phyloP scores from a whole-genome alignment of 2,329 filamentous ascomycete species.

The Exophiala oligosperma region DNA sequence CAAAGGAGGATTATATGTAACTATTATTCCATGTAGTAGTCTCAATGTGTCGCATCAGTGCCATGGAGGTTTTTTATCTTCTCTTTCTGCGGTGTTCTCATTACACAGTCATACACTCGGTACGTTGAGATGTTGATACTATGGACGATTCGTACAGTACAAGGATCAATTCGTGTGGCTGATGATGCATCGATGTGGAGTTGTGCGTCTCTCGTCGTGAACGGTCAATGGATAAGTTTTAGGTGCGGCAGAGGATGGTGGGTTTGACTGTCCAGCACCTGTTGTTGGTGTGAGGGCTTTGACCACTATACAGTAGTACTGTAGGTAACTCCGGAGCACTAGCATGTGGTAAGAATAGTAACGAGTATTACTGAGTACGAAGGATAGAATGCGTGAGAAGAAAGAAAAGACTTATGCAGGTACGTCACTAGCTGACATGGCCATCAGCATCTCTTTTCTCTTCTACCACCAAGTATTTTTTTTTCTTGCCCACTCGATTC shows the following conservation, averaged over 20 bases:
- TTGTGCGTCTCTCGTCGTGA: not conserved
- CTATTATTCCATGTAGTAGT: no score
- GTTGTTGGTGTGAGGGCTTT: no score
- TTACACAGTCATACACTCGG: not conserved
- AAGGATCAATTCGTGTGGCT: not conserved
- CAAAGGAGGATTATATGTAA: no score
- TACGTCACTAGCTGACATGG: slow-evolving; percentile 5
- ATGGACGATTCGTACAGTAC: not conserved
- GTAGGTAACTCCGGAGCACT: not conserved
- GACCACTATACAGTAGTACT: not conserved
- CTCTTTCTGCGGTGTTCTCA: not conserved
- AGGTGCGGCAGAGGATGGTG: not conserved
- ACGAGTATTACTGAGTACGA: no score
- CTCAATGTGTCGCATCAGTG: no score
- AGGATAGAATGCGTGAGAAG: no score
- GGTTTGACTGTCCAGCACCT: no score
- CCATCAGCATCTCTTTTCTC: not conserved
- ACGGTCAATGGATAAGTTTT: slow-evolving; percentile 7
- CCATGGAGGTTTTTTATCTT: no score
- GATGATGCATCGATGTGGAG: slow-evolving; percentile 1
- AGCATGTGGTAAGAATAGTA: not conserved
- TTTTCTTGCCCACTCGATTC: not conserved
- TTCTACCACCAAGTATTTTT: not conserved
- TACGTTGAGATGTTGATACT: not conserved
- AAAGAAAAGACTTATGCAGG: slow-evolving; percentile 8